These are phyloP conservation scores for Cucumis hystrix DNA, from an alignment of 306 rosid genomes.

Conservation along the genomic window DNA sequence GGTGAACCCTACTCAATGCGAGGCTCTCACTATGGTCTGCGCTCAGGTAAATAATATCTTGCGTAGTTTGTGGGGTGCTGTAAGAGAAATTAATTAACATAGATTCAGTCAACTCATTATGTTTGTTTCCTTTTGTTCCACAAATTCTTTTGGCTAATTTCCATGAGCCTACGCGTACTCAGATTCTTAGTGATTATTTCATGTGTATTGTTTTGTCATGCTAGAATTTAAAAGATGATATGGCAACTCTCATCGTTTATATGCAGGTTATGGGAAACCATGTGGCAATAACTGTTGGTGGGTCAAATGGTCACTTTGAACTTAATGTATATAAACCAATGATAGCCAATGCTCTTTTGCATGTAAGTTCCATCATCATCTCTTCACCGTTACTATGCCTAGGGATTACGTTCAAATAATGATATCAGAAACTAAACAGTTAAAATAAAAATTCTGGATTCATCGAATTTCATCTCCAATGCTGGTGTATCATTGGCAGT, in stretches of 20 bases:
- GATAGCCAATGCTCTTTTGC: constrained; percentile 76
- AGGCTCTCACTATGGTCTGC: constrained; percentile 99
- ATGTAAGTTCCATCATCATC: constrained; percentile 35
- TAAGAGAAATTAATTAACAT: background rate
- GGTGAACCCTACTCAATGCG: constrained; percentile 99
- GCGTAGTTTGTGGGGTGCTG: constrained; percentile 1
- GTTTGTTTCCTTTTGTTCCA: background rate
- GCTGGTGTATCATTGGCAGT: constrained; percentile 31
- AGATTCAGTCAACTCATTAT: background rate
- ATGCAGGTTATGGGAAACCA: constrained; percentile 94
- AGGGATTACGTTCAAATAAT: background rate
- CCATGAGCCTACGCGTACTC: background rate
- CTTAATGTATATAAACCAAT: constrained; percentile 93
- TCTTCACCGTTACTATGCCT: background rate
- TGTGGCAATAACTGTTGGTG: constrained; percentile 87
- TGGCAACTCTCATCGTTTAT: background rate
- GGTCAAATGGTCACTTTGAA: constrained; percentile 96
- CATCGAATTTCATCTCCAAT: background rate
- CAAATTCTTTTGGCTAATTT: background rate
- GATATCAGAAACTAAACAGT: background rate
- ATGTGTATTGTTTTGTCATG: background rate
- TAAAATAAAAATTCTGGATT: background rate
- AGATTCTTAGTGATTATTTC: background rate
- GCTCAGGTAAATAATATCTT: constrained; percentile 54
- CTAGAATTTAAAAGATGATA: background rate